Base-by-base conservation (phyloP, 345 rosid genomes). In the Noccaea caerulescens region DNA sequence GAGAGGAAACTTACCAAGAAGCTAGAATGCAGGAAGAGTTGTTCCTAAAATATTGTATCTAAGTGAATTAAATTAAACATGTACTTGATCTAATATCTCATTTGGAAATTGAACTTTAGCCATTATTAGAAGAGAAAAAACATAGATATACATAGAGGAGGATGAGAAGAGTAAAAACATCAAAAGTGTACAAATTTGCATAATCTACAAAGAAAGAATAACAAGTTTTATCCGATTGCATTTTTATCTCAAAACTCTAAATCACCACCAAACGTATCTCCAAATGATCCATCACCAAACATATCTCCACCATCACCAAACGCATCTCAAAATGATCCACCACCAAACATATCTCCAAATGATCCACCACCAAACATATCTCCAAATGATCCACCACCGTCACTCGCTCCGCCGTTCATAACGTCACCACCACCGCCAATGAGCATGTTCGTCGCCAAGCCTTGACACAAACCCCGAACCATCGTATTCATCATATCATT, bases 1-100 rank as follows among this genome's bases (percentile, higher is more conserved):
- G 81, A 0, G 72, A 66, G 1, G 84, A 83, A 3, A 68, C 68
- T 0, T 80, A 72, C 16, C 65, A 78, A 6, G 77, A 76, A 27
- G 84, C 84, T 0, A 41, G 86, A 7, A 10, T 0, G 13, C 47
- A 69, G 9, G 84, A 80, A 38, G 77, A 75, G 4, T 1, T 0
- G 0, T 18, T 18, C 20, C 20, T 1, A 18, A 18, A 18, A 18
- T 18, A 18, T 18, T 18, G 20, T 18, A 18, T 18, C 20, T 20
- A 20, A 20, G 23, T 20, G 23, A 20, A 20, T 20, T 20, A 20
- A 20, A 20, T 20, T 20, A 20, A 20, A 20, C 0, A 20, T 20
- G 23, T 20, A 20, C 23, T 20, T 27, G 30, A 27, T 27, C 30
- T 27, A 3, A 27, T 27, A 27, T 27, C 3, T 27, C 30, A 27